Conservation (phyloP, 331 rosid species). For the Pyrus hybrid region DNA sequence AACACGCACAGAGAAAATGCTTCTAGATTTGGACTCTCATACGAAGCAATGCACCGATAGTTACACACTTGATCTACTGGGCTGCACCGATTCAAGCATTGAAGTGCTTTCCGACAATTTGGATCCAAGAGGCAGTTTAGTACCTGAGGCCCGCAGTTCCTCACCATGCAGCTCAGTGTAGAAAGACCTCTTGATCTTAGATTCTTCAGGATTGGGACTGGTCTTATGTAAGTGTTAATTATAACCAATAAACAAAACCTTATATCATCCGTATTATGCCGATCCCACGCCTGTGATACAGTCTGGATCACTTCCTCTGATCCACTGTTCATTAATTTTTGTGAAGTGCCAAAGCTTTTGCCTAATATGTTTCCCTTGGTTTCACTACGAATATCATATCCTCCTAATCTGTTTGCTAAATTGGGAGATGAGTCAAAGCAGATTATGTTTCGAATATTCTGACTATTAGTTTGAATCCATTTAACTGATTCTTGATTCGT, state of each 20-base stretch:
- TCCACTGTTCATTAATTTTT: slow-evolving; percentile 24
- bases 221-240: slow-evolving; percentile 78
- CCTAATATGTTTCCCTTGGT: slow-evolving; percentile 33
- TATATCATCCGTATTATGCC: slow-evolving; percentile 76
- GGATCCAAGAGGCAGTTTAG: slow-evolving; percentile 82
- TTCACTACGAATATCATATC: slow-evolving; percentile 38
- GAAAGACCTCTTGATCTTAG: slow-evolving; percentile 93
- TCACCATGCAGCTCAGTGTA: slow-evolving; percentile 74
- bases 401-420: slow-evolving; percentile 65
- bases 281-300: slow-evolving; percentile 77
- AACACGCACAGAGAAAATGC: slow-evolving; percentile 87
- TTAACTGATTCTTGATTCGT: slow-evolving; percentile 39
- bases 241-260: slow-evolving; percentile 77
- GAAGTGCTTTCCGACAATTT: slow-evolving; percentile 83
- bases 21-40: slow-evolving; percentile 69
- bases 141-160: slow-evolving; percentile 80
- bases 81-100: slow-evolving; percentile 76
- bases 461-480: slow-evolving; percentile 42
- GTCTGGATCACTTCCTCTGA: slow-evolving; percentile 54
- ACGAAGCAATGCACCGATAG: slow-evolving; percentile 81
- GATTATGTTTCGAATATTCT: slow-evolving; percentile 38
- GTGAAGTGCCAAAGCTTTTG: slow-evolving; percentile 29
- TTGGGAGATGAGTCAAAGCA: slow-evolving; percentile 66
- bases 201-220: slow-evolving; percentile 75
- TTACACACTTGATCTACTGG: slow-evolving; percentile 97